Percentiles rank a stretch among this genome's conserved stretches.
phyloP scores from a whole-genome alignment of 116 monocot species.

The Trichopus zeylanicus region DNA sequence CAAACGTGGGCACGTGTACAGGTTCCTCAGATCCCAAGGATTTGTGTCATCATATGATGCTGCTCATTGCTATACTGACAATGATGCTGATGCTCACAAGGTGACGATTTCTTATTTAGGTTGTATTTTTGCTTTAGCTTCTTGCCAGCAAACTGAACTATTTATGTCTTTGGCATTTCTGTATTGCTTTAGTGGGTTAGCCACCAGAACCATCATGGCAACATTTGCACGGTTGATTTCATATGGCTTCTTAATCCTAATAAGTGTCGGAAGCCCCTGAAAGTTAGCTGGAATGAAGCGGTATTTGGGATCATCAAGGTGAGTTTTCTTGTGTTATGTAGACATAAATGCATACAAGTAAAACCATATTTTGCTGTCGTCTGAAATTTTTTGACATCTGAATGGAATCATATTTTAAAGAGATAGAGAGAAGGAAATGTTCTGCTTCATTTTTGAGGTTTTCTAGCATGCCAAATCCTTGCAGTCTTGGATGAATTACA shows the following conservation, averaged over 20 bases:
- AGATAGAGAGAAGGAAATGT: too few species aligned
- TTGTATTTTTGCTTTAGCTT: neutral
- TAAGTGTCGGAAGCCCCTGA: slow-evolving; percentile 60
- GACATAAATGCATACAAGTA: neutral
- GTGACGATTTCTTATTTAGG: slow-evolving; percentile 20
- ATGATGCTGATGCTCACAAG: slow-evolving; percentile 92
- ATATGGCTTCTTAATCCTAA: slow-evolving; percentile 98
- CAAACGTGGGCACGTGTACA: slow-evolving; percentile 88
- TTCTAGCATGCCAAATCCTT: neutral
- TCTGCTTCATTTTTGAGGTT: too few species aligned
- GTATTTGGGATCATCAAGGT: slow-evolving; percentile 88
- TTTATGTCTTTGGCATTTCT: neutral
- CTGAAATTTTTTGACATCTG: neutral
- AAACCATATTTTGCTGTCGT: neutral
- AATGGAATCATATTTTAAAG: too few species aligned
- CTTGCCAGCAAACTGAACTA: neutral
- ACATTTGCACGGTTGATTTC: slow-evolving; percentile 95
- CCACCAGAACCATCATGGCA: slow-evolving; percentile 92
- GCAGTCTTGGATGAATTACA: neutral
- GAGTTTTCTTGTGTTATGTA: neutral
- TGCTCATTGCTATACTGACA: slow-evolving; percentile 82
- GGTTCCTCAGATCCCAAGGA: slow-evolving; percentile 91
- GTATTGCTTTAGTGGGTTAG: slow-evolving; percentile 79
- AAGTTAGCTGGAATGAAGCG: slow-evolving; percentile 88
- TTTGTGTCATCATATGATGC: slow-evolving; percentile 96